Conservation (phyloP, 2,329 filamentous ascomycete species). For the Cercospora sp. region DNA sequence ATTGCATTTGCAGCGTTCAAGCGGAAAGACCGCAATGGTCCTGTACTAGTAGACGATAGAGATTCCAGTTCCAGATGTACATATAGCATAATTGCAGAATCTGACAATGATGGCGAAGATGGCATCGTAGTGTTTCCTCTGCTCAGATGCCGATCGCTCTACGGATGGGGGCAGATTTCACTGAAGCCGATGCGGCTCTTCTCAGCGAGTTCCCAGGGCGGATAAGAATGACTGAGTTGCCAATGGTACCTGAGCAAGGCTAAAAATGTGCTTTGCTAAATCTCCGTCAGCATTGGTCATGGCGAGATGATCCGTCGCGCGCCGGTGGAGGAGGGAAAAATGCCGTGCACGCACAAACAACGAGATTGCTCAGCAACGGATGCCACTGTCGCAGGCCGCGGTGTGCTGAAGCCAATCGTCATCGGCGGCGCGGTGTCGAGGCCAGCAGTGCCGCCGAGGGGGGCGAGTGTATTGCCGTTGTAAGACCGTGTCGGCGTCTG, state of each 20-base stretch:
- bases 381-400: neutral
- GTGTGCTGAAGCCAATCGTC: neutral
- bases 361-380: neutral
- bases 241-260: constrained; percentile 2
- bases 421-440: neutral
- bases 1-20: constrained; percentile 23
- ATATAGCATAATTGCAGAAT: neutral
- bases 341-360: no score
- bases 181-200: constrained; percentile 9
- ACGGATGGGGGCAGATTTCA: neutral
- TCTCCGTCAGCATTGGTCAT: constrained; percentile 17
- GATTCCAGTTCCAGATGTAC: neutral
- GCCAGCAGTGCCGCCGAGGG: neutral
- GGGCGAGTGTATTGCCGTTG: neutral
- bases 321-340: neutral
- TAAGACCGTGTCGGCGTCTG: constrained; percentile 9
- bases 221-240: neutral
- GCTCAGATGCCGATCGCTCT: neutral
- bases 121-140: neutral
- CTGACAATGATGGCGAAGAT: neutral
- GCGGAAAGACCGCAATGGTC: constrained; percentile 7
- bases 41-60: constrained; percentile 4
- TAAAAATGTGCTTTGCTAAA: neutral
- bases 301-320: neutral
- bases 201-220: neutral